Conservation (phyloP, 2,329 filamentous ascomycete genomes). For the Arthroderma sp. region DNA sequence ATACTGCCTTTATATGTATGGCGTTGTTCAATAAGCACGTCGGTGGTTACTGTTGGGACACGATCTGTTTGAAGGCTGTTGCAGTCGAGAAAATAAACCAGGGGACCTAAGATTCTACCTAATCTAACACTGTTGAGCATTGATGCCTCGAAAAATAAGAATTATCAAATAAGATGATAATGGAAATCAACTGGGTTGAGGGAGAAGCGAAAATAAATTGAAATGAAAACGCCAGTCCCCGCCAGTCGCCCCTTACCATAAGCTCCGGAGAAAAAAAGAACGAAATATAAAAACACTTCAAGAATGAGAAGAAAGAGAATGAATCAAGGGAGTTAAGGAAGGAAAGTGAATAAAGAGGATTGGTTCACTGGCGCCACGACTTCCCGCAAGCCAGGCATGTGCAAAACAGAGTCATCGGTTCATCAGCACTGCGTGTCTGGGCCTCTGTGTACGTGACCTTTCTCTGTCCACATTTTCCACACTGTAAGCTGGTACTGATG, state of each 20-base stretch:
- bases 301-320: conserved; percentile 7
- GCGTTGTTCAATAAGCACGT: too few relatives aligned
- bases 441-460: conserved; percentile 94
- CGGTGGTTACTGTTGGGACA: too few relatives aligned
- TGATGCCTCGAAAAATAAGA: background rate
- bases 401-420: conserved; percentile 50
- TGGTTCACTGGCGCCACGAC: conserved; percentile 27
- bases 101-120: conserved; percentile 2
- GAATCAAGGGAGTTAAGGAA: background rate
- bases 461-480: conserved; percentile 82
- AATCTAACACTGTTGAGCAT: background rate
- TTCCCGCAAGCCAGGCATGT: conserved; percentile 37
- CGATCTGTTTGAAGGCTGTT: too few relatives aligned
- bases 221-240: conserved; percentile 2
- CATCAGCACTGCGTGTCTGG: conserved; percentile 89
- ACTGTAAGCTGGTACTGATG: conserved; percentile 76
- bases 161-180: background rate
- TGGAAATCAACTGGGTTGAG: background rate
- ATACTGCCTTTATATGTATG: too few relatives aligned
- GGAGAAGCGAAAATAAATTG: background rate
- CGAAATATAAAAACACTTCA: conserved; percentile 3
- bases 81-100: too few relatives aligned
- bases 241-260: background rate
- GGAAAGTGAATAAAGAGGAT: conserved; percentile 4
- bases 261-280: conserved; percentile 3